Conservation (phyloP, 2,329 filamentous ascomycete species). For the Apiospora kogelbergensis region DNA sequence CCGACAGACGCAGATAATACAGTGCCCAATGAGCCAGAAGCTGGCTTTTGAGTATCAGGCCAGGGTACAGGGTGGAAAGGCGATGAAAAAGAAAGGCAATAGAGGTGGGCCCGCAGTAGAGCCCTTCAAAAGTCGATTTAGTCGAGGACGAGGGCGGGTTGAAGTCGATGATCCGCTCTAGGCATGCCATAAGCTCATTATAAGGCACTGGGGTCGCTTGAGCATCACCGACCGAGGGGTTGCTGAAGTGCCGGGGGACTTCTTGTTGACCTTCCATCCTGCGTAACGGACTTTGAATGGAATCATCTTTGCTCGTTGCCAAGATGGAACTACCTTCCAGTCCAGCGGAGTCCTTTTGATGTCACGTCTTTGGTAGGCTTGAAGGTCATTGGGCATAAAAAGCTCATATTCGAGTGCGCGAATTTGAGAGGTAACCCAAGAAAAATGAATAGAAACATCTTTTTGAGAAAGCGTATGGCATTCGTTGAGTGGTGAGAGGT, state of each 20-base stretch:
- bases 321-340: too few relatives aligned
- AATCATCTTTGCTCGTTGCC: too few relatives aligned
- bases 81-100: conserved; percentile 56
- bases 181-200: conserved; percentile 23
- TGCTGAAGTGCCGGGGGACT: conserved; percentile 21
- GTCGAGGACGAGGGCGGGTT: conserved; percentile 26
- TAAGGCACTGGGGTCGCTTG: conserved; percentile 14
- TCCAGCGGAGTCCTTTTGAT: too few relatives aligned
- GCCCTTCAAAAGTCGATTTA: conserved; percentile 39
- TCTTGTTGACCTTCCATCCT: neutral
- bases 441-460: too few relatives aligned
- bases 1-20: conserved; percentile 43
- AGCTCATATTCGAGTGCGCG: too few relatives aligned
- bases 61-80: conserved; percentile 43
- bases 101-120: conserved; percentile 55
- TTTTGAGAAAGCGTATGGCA: too few relatives aligned
- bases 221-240: conserved; percentile 11
- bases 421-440: too few relatives aligned
- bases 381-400: too few relatives aligned
- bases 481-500: too few relatives aligned
- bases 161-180: conserved; percentile 22
- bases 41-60: conserved; percentile 42
- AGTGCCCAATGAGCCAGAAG: conserved; percentile 45
- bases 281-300: too few relatives aligned
- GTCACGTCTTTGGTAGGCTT: too few relatives aligned